These are phyloP conservation scores for Brettanomyces nanus DNA, from an alignment of 805 yeast genomes.

Conservation along the genomic window DNA sequence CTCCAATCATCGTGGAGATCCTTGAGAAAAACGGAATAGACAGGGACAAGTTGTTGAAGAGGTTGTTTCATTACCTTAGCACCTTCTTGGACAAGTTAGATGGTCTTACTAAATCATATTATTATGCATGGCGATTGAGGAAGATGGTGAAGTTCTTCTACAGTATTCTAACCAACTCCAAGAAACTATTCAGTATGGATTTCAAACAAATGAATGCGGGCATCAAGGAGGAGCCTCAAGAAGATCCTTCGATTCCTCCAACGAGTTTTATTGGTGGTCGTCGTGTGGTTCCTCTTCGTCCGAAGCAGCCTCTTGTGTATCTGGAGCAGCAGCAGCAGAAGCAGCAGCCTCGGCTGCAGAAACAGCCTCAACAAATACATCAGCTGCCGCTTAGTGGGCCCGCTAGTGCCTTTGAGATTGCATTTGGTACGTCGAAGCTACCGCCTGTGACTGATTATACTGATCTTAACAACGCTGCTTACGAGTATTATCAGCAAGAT, in stretches of 20 bases:
- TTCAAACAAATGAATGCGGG: conserved; percentile 19
- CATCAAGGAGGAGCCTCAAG: neutral
- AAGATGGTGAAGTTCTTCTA: conserved; percentile 33
- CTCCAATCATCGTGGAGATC: conserved; percentile 27
- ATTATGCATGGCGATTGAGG: conserved; percentile 38
- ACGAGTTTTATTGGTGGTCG: neutral
- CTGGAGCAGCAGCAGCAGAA: neutral
- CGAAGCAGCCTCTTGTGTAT: neutral
- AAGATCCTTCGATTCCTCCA: neutral
- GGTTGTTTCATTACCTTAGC: conserved; percentile 27
- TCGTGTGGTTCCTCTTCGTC: neutral
- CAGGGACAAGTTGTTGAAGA: conserved; percentile 24
- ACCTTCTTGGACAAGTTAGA: conserved; percentile 29
- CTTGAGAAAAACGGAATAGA: conserved; percentile 27
- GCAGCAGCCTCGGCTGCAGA: conserved; percentile 6
- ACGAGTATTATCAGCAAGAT: neutral
- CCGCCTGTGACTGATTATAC: conserved; percentile 29
- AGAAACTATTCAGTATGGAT: conserved; percentile 25
- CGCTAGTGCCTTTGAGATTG: conserved; percentile 26
- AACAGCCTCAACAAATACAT: conserved; percentile 10
- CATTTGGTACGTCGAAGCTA: conserved; percentile 28
- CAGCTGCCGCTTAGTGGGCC: conserved; percentile 13
- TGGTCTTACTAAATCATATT: conserved; percentile 30
- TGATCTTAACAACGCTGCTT: conserved; percentile 4
- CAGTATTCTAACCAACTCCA: conserved; percentile 27